Evolutionary conservation across 805 yeast genomes (phyloP).

Genomic region (Candida adriatica): DNA sequence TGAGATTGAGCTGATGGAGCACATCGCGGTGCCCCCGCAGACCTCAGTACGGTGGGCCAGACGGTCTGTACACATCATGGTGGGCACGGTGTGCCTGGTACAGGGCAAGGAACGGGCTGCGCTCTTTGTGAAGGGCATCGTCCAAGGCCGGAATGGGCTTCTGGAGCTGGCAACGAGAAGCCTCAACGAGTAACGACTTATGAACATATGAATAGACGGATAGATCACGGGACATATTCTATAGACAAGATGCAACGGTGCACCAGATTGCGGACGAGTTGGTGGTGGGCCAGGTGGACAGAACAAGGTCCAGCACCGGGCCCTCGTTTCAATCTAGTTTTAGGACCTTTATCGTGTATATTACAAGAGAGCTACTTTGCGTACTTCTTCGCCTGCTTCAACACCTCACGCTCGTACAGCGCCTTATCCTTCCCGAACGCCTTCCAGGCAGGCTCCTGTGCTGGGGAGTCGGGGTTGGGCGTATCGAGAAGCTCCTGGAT

Average conservation of each 20-base stretch:
- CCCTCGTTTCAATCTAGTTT: too few species aligned
- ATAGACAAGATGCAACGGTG: too few species aligned
- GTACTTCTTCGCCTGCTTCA: constrained; percentile 73
- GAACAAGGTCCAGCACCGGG: too few species aligned
- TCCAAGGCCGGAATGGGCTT: constrained; percentile 14
- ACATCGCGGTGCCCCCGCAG: not conserved
- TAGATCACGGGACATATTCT: too few species aligned
- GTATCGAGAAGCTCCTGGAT: constrained; percentile 83
- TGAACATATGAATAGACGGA: too few species aligned
- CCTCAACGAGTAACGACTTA: too few species aligned
- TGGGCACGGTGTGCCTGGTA: constrained; percentile 20
- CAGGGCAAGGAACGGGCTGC: constrained; percentile 17
- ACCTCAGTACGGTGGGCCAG: constrained; percentile 1
- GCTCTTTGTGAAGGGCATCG: constrained; percentile 16
- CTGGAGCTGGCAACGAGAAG: constrained; percentile 9
- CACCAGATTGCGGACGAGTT: too few species aligned
- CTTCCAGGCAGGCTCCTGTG: constrained; percentile 95
- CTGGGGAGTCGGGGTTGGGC: constrained; percentile 95
- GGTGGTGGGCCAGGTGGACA: too few species aligned
- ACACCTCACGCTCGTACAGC: constrained; percentile 68
- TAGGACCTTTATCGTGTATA: too few species aligned
- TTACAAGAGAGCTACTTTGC: too few species aligned
- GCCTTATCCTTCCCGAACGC: constrained; percentile 65
- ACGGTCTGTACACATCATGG: constrained; percentile 16
- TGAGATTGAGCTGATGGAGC: not conserved